Base-by-base conservation (phyloP, 2,329 filamentous ascomycete genomes). In the Cryphonectria naterciae region DNA sequence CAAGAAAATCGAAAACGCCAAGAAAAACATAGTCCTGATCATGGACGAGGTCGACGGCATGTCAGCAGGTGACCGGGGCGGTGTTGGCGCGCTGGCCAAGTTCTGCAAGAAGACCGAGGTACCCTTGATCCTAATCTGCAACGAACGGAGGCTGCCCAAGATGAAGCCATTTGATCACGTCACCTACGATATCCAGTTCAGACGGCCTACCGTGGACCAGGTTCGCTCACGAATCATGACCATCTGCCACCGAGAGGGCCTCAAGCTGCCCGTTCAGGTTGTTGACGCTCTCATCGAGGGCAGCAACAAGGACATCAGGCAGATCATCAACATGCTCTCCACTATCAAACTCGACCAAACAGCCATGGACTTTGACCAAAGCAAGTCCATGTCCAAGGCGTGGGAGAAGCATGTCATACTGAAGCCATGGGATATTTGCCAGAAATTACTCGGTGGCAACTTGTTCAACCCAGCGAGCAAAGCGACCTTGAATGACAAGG, bases 21-120 rank as follows among this genome's bases (percentile, higher is more conserved):
- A 96, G 84, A 97, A 97, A 84, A 98, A 98, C 76, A 90, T 98
- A 46, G 93, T 98, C 7, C 84, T 99, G 65, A 94, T 99, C 82
- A 98, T 99, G 96, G 96, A 99, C 76, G 96, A 99, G 81, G 96
- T 99, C 5, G 96, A 99, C 77, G 96, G 96, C 67, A 98, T 99
- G 96, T 98, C 95, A 73, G 95, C 94, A 49, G 96, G 96, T 78
- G 96, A 99, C 79, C 91, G 96, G 73, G 96, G 96, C 75, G 96
- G 96, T 80, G 96, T 99, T 64, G 96, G 95, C 66, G 96, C 96
- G 41, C 86, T 99, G 70, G 95, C 96, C 70, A 94, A 96, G 71
- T 92, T 97, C 68, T 98, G 95, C 86, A 97, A 93, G 83, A 98
- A 97, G 85, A 96, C 95, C 0, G 91, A 96, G 75, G 90, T 99